Percentiles rank a stretch among this genome's conserved stretches.
phyloP scores from a whole-genome alignment of 169 alveolate species.

The Perkinsus marinus region DNA sequence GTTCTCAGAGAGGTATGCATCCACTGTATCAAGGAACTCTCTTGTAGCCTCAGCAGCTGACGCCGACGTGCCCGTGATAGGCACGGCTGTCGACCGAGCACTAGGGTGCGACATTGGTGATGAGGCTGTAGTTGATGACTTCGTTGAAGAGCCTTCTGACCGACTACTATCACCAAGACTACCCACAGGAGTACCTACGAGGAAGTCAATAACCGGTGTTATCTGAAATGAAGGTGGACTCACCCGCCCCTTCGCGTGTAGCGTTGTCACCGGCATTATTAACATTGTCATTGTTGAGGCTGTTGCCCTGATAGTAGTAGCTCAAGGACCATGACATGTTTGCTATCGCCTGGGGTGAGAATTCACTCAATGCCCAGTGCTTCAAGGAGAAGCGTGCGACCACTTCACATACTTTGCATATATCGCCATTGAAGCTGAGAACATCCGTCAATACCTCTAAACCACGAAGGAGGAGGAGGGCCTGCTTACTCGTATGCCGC shows the following conservation, averaged over 20 bases:
- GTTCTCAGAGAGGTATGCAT: neutral
- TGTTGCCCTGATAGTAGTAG: neutral
- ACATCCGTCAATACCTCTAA: too few species aligned
- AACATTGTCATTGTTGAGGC: neutral
- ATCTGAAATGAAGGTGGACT: neutral
- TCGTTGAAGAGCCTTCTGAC: neutral
- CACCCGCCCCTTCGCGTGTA: neutral
- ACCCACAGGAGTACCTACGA: neutral
- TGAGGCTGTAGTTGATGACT: neutral
- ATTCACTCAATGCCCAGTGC: neutral
- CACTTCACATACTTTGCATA: neutral
- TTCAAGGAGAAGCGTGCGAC: neutral
- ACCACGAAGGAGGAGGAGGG: neutral
- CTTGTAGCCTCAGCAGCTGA: neutral
- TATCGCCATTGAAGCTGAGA: neutral
- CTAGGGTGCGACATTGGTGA: neutral
- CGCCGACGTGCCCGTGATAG: neutral
- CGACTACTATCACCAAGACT: neutral
- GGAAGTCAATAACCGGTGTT: neutral
- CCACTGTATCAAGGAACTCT: neutral
- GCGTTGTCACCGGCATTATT: neutral
- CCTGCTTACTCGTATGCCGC: neutral
- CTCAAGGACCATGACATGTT: neutral
- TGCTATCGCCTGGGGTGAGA: neutral
- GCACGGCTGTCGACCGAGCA: neutral